Evolutionary conservation across 768 basidiomycete species (phyloP), one percentile per base, ranked within the genome.

Genomic region (Jaapia argillacea): DNA sequence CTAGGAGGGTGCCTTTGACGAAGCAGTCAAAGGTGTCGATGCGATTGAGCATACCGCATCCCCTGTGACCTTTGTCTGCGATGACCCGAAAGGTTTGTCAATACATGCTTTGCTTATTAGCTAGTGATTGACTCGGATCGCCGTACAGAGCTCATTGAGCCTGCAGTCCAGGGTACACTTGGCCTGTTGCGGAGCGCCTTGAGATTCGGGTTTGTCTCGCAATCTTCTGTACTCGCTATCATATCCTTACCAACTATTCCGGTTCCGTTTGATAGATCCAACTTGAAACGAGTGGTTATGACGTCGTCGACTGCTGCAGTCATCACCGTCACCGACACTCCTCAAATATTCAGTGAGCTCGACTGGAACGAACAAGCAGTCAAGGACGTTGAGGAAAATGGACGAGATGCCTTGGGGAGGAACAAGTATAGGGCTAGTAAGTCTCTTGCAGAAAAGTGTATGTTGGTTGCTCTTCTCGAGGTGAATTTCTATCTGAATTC

Each of bases 161-260:
- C 88, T 4, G 87, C 87, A 21, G 72, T 89, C 3, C 62, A 75
- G 2, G 86, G 87, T 1, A 89, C 86, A 0, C 51, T 73, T 1
- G 68, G 75, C 4, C 65, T 89, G 12, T 62, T 90, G 21, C 61
- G 74, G 47, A 76, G 76, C 36, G 70, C 76, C 6, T 55, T 72
- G 43, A 79, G 76, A 55, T 54, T 74, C 49, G 70, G 66, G 75
- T 79, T 48, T 18, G 61, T 48, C 2, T 25, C 14, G 7, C 20
- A 5, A 21, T 13, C 13, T 5, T 24, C 22, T 14, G 14, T 16
- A 14, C 6, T 38, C 36, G 24, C 24, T n/a, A n/a, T n/a, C n/a
- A n/a, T 23, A 33, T 14, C 52, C 51, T 36, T 49, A 20, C 20
- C 26, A 24, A 45, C 20, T 13, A 23, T 27, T 18, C 28, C 16